Evolutionary conservation across 2,329 filamentous ascomycete genomes (phyloP).

Genomic region (Paracamarosporium sp.): DNA sequence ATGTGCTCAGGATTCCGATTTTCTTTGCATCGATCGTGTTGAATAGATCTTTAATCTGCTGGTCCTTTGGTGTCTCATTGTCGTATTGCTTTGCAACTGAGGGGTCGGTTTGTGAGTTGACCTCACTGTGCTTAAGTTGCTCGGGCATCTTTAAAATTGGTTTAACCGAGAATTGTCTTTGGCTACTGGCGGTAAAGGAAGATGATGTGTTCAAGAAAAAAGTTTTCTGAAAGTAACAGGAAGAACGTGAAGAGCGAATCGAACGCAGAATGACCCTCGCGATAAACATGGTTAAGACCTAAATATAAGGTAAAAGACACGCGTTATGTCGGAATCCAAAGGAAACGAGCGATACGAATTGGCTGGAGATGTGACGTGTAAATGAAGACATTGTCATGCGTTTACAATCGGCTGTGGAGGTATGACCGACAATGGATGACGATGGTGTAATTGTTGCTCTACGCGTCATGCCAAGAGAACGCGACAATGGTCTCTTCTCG

Average conservation of each 20-base stretch:
- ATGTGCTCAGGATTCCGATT: constrained; percentile 52
- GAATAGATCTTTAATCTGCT: constrained; percentile 58
- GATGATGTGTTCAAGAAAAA: background rate
- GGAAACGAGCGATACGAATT: background rate
- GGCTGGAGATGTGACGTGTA: background rate
- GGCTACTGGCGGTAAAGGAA: background rate
- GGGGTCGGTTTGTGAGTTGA: constrained; percentile 54
- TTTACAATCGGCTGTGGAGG: background rate
- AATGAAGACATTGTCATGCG: background rate
- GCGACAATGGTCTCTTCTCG: background rate
- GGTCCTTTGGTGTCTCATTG: constrained; percentile 48
- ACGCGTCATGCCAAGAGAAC: constrained; percentile 8
- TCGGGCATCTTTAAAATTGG: constrained; percentile 53
- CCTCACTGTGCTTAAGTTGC: constrained; percentile 45
- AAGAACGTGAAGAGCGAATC: background rate
- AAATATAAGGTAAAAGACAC: background rate
- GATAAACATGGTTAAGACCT: background rate
- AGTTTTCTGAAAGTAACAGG: background rate
- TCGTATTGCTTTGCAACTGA: constrained; percentile 59
- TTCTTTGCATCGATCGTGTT: constrained; percentile 54
- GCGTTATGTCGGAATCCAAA: background rate
- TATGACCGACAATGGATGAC: background rate
- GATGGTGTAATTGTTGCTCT: background rate
- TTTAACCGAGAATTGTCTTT: constrained; percentile 26
- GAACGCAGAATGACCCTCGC: background rate